Evolutionary conservation across 2,329 filamentous ascomycete species (phyloP), one percentile per base, ranked within the genome.

Genomic region (Harringtonia aguacate): DNA sequence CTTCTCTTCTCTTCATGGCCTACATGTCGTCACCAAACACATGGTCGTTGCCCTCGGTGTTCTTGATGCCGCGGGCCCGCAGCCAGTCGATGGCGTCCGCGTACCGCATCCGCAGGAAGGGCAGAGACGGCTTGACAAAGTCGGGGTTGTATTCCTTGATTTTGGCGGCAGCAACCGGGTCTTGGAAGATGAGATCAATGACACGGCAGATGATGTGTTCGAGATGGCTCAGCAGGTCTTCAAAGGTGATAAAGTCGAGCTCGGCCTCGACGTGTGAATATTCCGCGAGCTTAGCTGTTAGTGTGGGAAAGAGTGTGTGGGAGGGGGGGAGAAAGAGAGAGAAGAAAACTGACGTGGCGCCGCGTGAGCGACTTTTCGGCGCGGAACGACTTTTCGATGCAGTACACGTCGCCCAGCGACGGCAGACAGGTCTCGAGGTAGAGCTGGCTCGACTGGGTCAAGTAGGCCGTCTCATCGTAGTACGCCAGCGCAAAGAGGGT

Each of bases 251-350:
- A 61, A 92, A 97, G 69, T 97, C 92, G 47, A 98, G 75, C 65
- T 98, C 92, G 47, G 83, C 90, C 68, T 98, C 92, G 53, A 98
- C 77, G 68, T 98, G 92, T 1, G 89, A 94, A 70, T 95, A 98
- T 66, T 98, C 92, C 38, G 87, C 40, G 56, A 98, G 68, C n/a
- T n/a, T n/a, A n/a, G n/a, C n/a, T n/a, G n/a, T n/a, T n/a, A n/a
- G n/a, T n/a, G n/a, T n/a, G n/a, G n/a, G n/a, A n/a, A n/a, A n/a
- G n/a, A n/a, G n/a, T n/a, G n/a, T n/a, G n/a, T n/a, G n/a, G n/a
- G n/a, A n/a, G n/a, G n/a, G n/a, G n/a, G n/a, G n/a, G n/a, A n/a
- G n/a, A n/a, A n/a, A n/a, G n/a, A n/a, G n/a, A n/a, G n/a, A n/a
- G n/a, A n/a, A n/a, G n/a, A n/a, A n/a, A n/a, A n/a, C n/a, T n/a